These are phyloP conservation scores for Ophiostoma populinum DNA, from an alignment of 2,329 filamentous ascomycete genomes.

Conservation along the genomic window DNA sequence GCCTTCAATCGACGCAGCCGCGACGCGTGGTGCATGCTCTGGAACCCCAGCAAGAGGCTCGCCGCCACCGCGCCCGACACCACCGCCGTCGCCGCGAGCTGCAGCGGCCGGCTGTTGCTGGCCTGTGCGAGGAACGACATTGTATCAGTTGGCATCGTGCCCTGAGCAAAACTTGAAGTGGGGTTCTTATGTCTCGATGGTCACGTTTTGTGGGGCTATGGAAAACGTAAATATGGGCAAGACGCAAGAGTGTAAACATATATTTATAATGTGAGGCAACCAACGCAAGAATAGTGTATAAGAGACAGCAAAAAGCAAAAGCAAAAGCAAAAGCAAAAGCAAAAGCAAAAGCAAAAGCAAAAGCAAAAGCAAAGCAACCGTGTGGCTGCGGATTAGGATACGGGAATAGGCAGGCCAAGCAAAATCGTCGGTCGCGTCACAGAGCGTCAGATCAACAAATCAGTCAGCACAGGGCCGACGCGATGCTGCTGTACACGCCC, in stretches of 20 bases:
- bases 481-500: no score
- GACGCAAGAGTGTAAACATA: no score
- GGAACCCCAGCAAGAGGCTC: slow-evolving; percentile 42
- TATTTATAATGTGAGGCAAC: no score
- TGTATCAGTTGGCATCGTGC: no score
- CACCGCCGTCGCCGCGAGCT: slow-evolving; percentile 55
- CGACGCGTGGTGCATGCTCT: slow-evolving; percentile 37
- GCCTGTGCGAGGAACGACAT: slow-evolving; percentile 25
- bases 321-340: background rate
- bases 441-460: background rate
- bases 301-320: background rate
- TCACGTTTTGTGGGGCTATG: no score
- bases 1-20: slow-evolving; percentile 39
- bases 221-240: no score
- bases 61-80: slow-evolving; percentile 44
- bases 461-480: background rate
- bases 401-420: background rate
- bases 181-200: no score
- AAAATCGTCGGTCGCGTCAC: no score
- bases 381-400: background rate
- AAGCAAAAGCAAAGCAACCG: background rate
- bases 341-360: background rate
- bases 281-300: background rate
- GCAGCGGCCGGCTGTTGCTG: slow-evolving; percentile 30
- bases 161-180: no score